These are phyloP conservation scores for Speleostelium caveatum DNA, from an alignment of 78 protist species.

Conservation along the genomic window DNA sequence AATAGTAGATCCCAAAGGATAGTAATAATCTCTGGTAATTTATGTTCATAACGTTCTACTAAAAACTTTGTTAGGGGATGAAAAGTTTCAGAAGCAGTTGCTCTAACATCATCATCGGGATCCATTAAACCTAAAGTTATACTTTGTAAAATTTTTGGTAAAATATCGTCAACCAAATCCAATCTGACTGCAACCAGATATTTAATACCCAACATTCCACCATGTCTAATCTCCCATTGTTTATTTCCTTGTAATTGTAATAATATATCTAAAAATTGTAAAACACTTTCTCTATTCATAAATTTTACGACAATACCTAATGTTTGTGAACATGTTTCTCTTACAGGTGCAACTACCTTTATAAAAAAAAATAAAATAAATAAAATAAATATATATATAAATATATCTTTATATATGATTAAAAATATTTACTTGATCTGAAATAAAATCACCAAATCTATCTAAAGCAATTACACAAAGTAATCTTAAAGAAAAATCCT, in stretches of 20 bases:
- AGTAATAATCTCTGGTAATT: slow-evolving; percentile 11
- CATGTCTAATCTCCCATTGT: slow-evolving; percentile 82
- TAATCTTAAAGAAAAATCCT: slow-evolving; percentile 90
- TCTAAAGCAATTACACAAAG: slow-evolving; percentile 90
- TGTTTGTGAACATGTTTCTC: slow-evolving; percentile 93
- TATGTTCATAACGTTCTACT: slow-evolving; percentile 17
- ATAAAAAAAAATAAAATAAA: neutral
- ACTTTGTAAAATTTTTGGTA: slow-evolving; percentile 21
- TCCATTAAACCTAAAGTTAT: slow-evolving; percentile 47
- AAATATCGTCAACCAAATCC: slow-evolving; percentile 44
- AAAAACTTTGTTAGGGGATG: slow-evolving; percentile 46
- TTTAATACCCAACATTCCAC: slow-evolving; percentile 80
- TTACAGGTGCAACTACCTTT: slow-evolving; percentile 93
- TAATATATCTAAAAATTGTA: slow-evolving; percentile 31
- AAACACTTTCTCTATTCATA: slow-evolving; percentile 32
- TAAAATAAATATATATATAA: neutral
- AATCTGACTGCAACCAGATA: slow-evolving; percentile 79
- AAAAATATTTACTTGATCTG: slow-evolving; percentile 77
- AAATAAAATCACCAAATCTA: slow-evolving; percentile 90
- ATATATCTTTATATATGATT: neutral
- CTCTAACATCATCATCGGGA: slow-evolving; percentile 82
- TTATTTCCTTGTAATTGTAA: slow-evolving; percentile 45
- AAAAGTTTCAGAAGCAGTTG: slow-evolving; percentile 68
- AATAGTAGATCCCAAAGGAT: slow-evolving; percentile 80
- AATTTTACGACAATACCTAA: slow-evolving; percentile 79